These are phyloP conservation scores for Dioscorea dumetorum DNA, from an alignment of 106 monocot species.

Conservation along the genomic window DNA sequence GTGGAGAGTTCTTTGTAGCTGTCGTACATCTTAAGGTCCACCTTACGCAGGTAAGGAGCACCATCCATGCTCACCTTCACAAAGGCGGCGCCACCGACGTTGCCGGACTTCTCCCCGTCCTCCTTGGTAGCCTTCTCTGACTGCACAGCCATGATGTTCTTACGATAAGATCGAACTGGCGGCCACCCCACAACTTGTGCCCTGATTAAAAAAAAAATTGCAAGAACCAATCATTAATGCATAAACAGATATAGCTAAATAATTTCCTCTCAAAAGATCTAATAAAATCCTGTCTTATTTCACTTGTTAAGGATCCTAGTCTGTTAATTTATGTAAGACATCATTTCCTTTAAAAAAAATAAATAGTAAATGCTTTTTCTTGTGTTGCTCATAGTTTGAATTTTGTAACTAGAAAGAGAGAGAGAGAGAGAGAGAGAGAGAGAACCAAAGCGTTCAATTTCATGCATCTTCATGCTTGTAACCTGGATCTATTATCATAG, in stretches of 20 bases:
- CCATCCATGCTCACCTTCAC: conserved; percentile 92
- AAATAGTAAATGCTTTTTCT: no score
- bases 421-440: no score
- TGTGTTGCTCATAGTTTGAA: no score
- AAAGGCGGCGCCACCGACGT: conserved; percentile 14
- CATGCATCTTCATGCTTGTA: no score
- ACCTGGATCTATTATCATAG: no score
- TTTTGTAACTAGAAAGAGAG: no score
- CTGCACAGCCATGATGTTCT: conserved; percentile 51
- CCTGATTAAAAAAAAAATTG: conserved; percentile 14
- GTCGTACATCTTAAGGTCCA: conserved; percentile 64
- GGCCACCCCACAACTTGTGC: conserved; percentile 82
- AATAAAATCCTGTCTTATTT: background rate
- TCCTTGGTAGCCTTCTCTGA: conserved; percentile 25
- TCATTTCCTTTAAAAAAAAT: no score
- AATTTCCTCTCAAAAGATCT: no score
- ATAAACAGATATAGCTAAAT: no score
- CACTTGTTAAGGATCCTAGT: background rate
- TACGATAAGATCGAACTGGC: conserved; percentile 62
- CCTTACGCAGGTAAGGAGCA: conserved; percentile 75
- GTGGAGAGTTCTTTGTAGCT: conserved; percentile 63
- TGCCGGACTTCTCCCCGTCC: conserved; percentile 11
- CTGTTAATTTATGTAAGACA: no score
- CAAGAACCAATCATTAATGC: no score
- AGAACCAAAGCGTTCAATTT: no score